Percentiles rank a stretch among this genome's conserved stretches.
Conservation (phyloP, 257 asterid genomes). For the Gentiana macrophylla region DNA sequence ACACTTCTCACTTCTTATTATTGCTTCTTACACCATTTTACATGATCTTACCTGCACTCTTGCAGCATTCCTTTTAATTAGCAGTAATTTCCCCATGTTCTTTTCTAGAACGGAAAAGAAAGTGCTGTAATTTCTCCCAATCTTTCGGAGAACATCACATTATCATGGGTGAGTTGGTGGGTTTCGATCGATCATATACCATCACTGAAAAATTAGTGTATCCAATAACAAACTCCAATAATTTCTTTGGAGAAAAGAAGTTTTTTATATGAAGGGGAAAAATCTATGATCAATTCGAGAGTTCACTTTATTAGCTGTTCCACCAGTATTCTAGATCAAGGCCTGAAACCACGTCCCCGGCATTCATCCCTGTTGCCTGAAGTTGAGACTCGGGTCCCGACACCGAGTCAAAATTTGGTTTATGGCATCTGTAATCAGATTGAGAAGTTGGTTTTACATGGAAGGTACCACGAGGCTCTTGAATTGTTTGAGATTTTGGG, state of each 20-base stretch:
- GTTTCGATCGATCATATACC: constrained; percentile 44
- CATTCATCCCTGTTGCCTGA: constrained; percentile 36
- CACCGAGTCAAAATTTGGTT: constrained; percentile 6
- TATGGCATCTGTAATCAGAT: constrained; percentile 51
- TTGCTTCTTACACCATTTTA: no score
- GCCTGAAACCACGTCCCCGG: constrained; percentile 38
- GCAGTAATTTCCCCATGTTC: no score
- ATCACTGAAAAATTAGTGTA: constrained; percentile 26
- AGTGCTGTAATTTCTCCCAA: no score
- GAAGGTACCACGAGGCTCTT: constrained; percentile 55
- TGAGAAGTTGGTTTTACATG: constrained; percentile 56
- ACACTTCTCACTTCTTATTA: no score
- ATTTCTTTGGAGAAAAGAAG: constrained; percentile 20
- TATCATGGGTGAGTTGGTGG: constrained; percentile 43
- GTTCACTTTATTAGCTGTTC: constrained; percentile 33
- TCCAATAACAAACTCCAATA: constrained; percentile 24
- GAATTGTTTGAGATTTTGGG: constrained; percentile 70
- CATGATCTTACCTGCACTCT: no score
- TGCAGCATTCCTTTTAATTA: no score
- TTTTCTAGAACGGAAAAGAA: no score
- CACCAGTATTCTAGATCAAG: constrained; percentile 20
- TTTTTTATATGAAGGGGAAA: constrained; percentile 18
- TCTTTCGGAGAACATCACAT: no score
- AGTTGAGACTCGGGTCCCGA: constrained; percentile 18
- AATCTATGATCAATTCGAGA: constrained; percentile 13